Percentiles rank a stretch among this genome's conserved stretches.
phyloP scores from a whole-genome alignment of 2,329 filamentous ascomycete genomes.

The Apiospora marii region DNA sequence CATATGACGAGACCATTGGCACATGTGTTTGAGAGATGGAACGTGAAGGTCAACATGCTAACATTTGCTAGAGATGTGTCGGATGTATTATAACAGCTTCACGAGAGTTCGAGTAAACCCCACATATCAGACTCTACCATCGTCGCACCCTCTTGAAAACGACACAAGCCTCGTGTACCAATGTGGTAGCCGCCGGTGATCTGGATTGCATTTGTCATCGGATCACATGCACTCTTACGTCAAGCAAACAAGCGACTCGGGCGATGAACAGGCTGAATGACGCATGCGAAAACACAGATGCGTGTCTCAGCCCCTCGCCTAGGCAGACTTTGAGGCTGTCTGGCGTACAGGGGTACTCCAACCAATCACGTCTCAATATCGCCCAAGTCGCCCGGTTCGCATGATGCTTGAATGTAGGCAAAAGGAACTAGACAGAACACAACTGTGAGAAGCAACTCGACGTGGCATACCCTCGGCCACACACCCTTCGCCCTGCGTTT shows the following conservation, averaged over 20 bases:
- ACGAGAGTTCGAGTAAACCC: no score
- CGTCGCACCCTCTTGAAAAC: no score
- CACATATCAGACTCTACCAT: no score
- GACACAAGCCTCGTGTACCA: no score
- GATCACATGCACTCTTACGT: no score
- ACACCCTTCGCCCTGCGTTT: background rate
- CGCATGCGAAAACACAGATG: no score
- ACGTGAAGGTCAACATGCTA: background rate
- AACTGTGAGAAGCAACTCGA: background rate
- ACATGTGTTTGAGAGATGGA: background rate
- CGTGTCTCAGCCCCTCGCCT: background rate
- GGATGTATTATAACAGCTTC: no score
- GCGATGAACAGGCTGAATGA: no score
- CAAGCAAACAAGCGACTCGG: no score
- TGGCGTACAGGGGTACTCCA: background rate
- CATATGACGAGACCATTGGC: background rate
- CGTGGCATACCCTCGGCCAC: background rate
- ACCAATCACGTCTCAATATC: background rate
- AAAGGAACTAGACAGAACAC: background rate
- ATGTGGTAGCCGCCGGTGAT: no score
- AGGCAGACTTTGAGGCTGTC: constrained; percentile 4
- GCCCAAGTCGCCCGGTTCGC: background rate
- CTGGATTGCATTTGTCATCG: no score
- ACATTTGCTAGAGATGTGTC: no score
- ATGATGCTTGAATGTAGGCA: background rate